Base-by-base conservation (phyloP, 108 stramenopile species). In the Skeletonema grethae region DNA sequence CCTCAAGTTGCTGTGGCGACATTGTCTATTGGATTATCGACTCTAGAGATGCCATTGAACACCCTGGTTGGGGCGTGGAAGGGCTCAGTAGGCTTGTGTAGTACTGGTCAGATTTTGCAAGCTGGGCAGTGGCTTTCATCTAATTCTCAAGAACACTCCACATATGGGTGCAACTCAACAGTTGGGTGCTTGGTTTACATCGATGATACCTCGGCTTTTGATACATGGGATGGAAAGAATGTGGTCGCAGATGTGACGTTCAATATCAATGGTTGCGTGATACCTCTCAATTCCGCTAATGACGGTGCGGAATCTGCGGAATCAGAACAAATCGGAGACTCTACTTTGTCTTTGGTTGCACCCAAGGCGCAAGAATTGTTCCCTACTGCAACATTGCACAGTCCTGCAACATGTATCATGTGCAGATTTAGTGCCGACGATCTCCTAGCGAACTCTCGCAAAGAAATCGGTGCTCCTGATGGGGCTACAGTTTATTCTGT, bases 41-140 rank as follows among this genome's bases (percentile, higher is more conserved):
- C 96, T 4, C 83, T 90, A 43, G 97, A 98, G 79, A 98, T 98
- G 97, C 96, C 97, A 29, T 82, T 95, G 25, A 95, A 94, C 73
- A 95, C 96, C 12, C 84, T 97, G 7, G 97, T 98, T 3, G 97
- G 97, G 13, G 90, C 94, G 0, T 97, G 95, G 92, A 93, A 91
- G 70, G 93, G 95, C 30, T 91, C 90, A 43, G 87, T 95, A 35
- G 96, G 97, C 8, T 84, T 98, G 6, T 96, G 97, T 76, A 91
- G 89, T 7, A 96, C 95, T 10, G 97, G 97, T 2, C 97, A 98
- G 81, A 87, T 96, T 50, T 65, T 94, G 11, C 71, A 81, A 6
- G 88, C 86, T 15, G 91, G 93, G 2, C 86, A 93, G 63, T 96
- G 95, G 95, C 83, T 82, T 69, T 85, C 90, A 15, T 84, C 90